Base-by-base conservation (phyloP, 257 asterid genomes). In the Primulina tabacum region DNA sequence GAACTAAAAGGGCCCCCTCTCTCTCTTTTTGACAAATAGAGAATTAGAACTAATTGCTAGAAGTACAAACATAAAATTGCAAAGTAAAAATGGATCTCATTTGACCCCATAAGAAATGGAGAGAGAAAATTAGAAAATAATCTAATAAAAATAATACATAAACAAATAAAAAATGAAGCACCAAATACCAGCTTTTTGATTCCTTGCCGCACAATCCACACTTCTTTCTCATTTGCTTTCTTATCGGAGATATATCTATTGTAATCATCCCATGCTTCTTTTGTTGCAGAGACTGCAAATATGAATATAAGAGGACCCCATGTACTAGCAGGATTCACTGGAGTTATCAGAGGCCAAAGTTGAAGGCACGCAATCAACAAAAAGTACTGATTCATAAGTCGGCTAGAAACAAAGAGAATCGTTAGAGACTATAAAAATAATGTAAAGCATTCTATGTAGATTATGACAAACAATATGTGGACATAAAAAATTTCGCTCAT, bases 251-350 rank as follows among this genome's bases (percentile, higher is more conserved):
- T 91, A 80, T 85, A 89, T 83, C 99, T 85, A 72, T 91, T 85
- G 82, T 94, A 91, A 85, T 94, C 99, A 82, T 94, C 99, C 97
- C 99, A 94, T 26, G 96, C 99, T 87, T 94, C 99, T 86, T 94
- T 94, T 50, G 91, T 76, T 50, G 99, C 97, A 14, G 99, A 94
- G 84, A 94, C 97, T 10, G 99, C 89, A 85, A 94, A 94, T 84
- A 94, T 94, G 79, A 94, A 89, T 74, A 94, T 87, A 77, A 94
- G 96, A 70, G 99, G 99, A 64, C 99, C 97, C 99, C 99, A 94
- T 20, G 99, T 94, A 82, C 97, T 94, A 59, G 96, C 99, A 70
- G 99, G 99, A 88, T 94, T 94, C 75, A 94, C 99, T 30, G 99
- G 99, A 71, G 99, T 94, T 67, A 94, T 94, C 73, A 94, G 96